Evolutionary conservation across 768 basidiomycete species (phyloP).

Genomic region (Lactarius trivialis): DNA sequence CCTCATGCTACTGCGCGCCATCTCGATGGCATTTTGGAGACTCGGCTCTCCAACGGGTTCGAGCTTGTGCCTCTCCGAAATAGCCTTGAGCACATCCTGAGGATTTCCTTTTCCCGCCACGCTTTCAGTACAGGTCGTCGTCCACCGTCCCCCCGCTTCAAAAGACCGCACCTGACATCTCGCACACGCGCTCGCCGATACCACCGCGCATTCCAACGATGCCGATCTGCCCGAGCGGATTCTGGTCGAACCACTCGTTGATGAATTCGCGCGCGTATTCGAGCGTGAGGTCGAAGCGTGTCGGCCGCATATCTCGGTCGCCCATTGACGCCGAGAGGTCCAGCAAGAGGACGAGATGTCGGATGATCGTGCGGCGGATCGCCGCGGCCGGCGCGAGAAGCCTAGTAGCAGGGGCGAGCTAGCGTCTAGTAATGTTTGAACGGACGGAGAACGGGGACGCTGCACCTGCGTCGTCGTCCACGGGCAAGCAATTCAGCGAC

Average conservation of each 20-base stretch:
- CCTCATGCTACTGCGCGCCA: conserved; percentile 93
- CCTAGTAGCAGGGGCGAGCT: conserved; percentile 34
- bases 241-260: conserved; percentile 98
- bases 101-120: conserved; percentile 67
- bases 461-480: conserved; percentile 75
- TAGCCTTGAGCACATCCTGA: conserved; percentile 85
- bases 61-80: conserved; percentile 80
- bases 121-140: too few species aligned
- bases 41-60: conserved; percentile 92
- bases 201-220: conserved; percentile 90
- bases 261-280: conserved; percentile 91
- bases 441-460: conserved; percentile 22
- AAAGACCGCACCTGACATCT: conserved; percentile 89
- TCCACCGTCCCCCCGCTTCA: too few species aligned
- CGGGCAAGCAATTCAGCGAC: conserved; percentile 87
- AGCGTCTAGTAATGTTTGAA: background rate
- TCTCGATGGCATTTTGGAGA: conserved; percentile 95
- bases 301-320: conserved; percentile 94
- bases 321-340: conserved; percentile 90
- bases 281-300: conserved; percentile 84
- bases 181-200: conserved; percentile 81
- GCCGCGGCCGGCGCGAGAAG: conserved; percentile 78
- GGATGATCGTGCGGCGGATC: conserved; percentile 91
- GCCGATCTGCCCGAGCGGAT: conserved; percentile 95
- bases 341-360: conserved; percentile 87